These are phyloP conservation scores for Chaetomidium leptoderma DNA, from an alignment of 495 filamentous ascomycete species.

Conservation along the genomic window DNA sequence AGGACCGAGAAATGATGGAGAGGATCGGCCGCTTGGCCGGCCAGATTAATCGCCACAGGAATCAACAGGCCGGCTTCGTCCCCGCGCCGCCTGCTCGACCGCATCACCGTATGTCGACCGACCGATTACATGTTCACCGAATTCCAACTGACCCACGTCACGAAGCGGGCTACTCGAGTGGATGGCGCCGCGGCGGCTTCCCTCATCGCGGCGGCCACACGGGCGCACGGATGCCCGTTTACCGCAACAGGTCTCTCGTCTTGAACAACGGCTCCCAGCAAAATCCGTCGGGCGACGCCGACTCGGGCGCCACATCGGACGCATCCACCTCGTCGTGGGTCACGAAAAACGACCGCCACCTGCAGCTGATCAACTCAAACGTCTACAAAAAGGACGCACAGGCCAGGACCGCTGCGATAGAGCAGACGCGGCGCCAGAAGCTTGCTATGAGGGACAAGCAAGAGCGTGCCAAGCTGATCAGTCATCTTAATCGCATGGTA, in stretches of 20 bases:
- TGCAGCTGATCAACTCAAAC: slow-evolving; percentile 82
- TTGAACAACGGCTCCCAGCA: slow-evolving; percentile 51
- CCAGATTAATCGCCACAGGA: slow-evolving; percentile 81
- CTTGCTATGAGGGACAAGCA: slow-evolving; percentile 54
- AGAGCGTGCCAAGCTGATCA: slow-evolving; percentile 58
- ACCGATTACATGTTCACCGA: neutral
- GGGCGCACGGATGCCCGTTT: slow-evolving; percentile 42
- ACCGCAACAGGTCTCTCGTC: slow-evolving; percentile 69
- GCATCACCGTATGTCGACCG: slow-evolving; percentile 26
- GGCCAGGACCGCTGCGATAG: slow-evolving; percentile 67
- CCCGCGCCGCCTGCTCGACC: slow-evolving; percentile 12
- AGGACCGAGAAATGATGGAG: slow-evolving; percentile 67
- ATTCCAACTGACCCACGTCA: slow-evolving; percentile 21
- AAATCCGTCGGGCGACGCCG: slow-evolving; percentile 21
- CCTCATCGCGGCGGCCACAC: slow-evolving; percentile 46
- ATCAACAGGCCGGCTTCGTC: slow-evolving; percentile 45
- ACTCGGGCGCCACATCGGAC: slow-evolving; percentile 33
- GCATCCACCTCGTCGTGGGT: slow-evolving; percentile 59
- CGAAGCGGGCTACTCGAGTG: slow-evolving; percentile 25
- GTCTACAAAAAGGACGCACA: slow-evolving; percentile 74
- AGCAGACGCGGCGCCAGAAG: slow-evolving; percentile 62
- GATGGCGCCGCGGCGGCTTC: slow-evolving; percentile 34
- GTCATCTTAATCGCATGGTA: slow-evolving; percentile 41
- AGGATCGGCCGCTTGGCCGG: slow-evolving; percentile 73
- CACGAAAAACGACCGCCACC: slow-evolving; percentile 73